Conservation (phyloP, 176 grass and related monocot species). For the Dendrocalamus sinicus region DNA sequence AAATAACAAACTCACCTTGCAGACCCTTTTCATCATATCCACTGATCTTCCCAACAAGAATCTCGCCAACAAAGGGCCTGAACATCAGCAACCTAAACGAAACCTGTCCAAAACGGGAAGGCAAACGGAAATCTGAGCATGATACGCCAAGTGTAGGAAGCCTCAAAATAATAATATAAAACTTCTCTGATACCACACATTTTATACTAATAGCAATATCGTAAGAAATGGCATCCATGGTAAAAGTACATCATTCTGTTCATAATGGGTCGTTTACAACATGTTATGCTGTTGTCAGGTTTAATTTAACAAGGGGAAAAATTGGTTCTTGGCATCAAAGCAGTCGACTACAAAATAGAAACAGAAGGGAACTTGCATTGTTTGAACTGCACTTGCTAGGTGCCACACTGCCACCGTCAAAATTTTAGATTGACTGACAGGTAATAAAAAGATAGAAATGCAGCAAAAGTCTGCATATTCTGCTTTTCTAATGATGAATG, state of each 20-base stretch:
- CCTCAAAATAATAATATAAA: conserved; percentile 15
- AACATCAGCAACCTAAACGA: conserved; percentile 81
- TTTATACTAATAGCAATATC: conserved; percentile 2
- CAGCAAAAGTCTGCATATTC: background rate
- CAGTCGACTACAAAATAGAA: background rate
- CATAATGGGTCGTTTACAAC: background rate
- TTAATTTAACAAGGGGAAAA: background rate
- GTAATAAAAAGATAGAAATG: background rate
- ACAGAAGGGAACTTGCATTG: background rate
- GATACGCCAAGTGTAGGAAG: background rate
- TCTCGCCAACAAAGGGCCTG: conserved; percentile 79
- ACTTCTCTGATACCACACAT: background rate
- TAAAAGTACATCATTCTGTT: background rate
- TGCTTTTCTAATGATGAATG: background rate
- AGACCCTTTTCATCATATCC: conserved; percentile 79
- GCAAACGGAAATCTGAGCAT: conserved; percentile 19
- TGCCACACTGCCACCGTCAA: background rate
- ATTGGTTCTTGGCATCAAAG: background rate
- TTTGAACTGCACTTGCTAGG: background rate
- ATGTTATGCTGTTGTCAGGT: background rate
- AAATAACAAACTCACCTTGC: conserved; percentile 54
- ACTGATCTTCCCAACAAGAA: conserved; percentile 82
- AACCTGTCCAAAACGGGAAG: conserved; percentile 55
- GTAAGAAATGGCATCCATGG: background rate
- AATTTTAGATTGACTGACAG: background rate